Base-by-base conservation (phyloP, 805 yeast genomes). In the Suhomyces sp. region DNA sequence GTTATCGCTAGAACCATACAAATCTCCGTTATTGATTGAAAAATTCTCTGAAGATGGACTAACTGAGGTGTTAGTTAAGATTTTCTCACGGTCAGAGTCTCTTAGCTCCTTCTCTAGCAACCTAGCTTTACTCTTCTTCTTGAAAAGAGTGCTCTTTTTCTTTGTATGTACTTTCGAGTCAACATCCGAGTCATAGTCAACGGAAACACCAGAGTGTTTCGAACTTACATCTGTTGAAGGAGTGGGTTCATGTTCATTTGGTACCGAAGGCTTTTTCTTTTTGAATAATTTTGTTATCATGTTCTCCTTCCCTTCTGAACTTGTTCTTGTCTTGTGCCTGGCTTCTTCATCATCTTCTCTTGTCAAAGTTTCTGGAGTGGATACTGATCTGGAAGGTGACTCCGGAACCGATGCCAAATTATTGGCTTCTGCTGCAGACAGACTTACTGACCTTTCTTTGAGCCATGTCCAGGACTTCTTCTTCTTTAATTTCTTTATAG, bases 391-490 rank as follows among this genome's bases (percentile, higher is more conserved):
- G 7, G 48, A 30, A 8, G 63, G 61, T 6, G 46, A 21, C 27
- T 58, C 60, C 10, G 53, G 52, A 9, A 54, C 46, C 8, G 56
- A 40, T 1, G 62, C 47, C 14, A 58, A 45, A 24, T 39, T 39
- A 6, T 40, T 36, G 6, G 45, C 23, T 10, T 63, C 68, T 4
- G 47, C 38, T 5, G 61, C 47, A 4, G 67, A 59, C 6, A 58
- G 39, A 42, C 67, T 61, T 3, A 53, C 44, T 1, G 64, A 52
- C 25, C 66, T 47, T 25, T 58, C 58, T 36, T 57, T 55, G 24
- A 63, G 44, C 73, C 72, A 68, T 7, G 58, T 56, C 72, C 72
- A 68, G 10, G 66, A 55, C 42, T 64, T 63, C 50, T 64, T 68
- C 50, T 60, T 61, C 35, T 55, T 49, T 31, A 58, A 46, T 27